Evolutionary conservation across 176 grass and related monocot species (phyloP).

Genomic region (Rhynchospora pubera): DNA sequence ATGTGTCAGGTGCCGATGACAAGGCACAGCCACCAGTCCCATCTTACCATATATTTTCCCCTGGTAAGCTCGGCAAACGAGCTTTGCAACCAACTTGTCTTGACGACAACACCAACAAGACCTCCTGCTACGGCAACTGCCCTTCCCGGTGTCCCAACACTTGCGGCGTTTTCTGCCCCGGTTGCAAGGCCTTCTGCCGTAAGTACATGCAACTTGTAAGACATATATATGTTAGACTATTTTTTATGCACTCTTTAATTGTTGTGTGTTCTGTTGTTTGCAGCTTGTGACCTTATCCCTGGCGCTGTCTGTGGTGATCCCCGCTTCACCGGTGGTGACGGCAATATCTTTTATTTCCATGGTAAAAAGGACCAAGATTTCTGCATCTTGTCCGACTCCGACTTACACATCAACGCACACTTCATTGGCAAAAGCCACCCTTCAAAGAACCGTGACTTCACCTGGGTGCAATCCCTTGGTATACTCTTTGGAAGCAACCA

Average conservation of each 20-base stretch:
- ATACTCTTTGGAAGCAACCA: slow-evolving; percentile 33
- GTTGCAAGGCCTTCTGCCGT: slow-evolving; percentile 55
- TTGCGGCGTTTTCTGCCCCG: slow-evolving; percentile 21
- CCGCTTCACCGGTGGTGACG: slow-evolving; percentile 52
- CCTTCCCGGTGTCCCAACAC: neutral
- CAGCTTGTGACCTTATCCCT: slow-evolving; percentile 31
- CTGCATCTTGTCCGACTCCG: slow-evolving; percentile 40
- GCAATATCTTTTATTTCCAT: slow-evolving; percentile 71
- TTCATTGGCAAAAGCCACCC: slow-evolving; percentile 52
- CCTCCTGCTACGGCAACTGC: slow-evolving; percentile 8
- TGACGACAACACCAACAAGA: neutral
- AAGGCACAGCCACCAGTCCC: too few species aligned
- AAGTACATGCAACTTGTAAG: neutral
- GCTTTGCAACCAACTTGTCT: neutral
- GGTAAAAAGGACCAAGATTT: slow-evolving; percentile 45
- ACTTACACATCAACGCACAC: slow-evolving; percentile 29
- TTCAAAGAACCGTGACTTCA: slow-evolving; percentile 38
- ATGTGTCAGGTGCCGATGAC: too few species aligned
- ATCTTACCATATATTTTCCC: too few species aligned
- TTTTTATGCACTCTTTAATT: neutral
- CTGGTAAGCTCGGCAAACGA: neutral
- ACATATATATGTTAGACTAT: neutral
- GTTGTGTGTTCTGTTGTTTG: too few species aligned
- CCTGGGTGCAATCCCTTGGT: slow-evolving; percentile 52
- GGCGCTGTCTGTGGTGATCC: slow-evolving; percentile 46